Evolutionary conservation across 345 rosid genomes (phyloP).

Genomic region (Melaleuca quinquenervia): DNA sequence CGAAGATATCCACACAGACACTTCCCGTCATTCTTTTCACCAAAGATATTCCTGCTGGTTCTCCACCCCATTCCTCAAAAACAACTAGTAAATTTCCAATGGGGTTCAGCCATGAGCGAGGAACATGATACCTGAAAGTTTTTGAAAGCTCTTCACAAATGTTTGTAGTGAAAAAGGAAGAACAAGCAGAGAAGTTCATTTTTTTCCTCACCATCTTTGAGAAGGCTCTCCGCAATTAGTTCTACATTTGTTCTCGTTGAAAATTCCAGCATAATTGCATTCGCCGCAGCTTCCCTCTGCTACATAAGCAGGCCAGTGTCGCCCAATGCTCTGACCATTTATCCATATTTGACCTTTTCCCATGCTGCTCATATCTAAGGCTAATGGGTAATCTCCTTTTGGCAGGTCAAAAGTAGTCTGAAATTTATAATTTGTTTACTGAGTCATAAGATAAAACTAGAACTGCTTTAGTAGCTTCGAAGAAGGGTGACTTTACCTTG

Average conservation of each 20-base stretch:
- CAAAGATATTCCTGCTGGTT: constrained; percentile 17
- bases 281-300: constrained; percentile 21
- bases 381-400: constrained; percentile 28
- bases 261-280: constrained; percentile 28
- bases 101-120: constrained; percentile 33
- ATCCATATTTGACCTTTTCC: constrained; percentile 47
- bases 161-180: background rate
- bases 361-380: constrained; percentile 40
- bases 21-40: constrained; percentile 17
- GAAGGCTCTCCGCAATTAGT: constrained; percentile 36
- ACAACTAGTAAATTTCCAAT: constrained; percentile 17
- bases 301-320: constrained; percentile 37
- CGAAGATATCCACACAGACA: constrained; percentile 13
- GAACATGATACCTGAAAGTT: constrained; percentile 31
- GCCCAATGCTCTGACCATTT: constrained; percentile 35
- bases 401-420: constrained; percentile 39
- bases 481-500: constrained; percentile 1
- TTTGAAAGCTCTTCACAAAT: background rate
- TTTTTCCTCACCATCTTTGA: constrained; percentile 29
- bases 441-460: background rate
- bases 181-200: background rate
- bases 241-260: constrained; percentile 24
- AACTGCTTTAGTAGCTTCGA: background rate
- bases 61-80: constrained; percentile 34
- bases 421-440: background rate